Evolutionary conservation across 2,329 filamentous ascomycete genomes (phyloP).

Genomic region (Lachnellula hyalina): DNA sequence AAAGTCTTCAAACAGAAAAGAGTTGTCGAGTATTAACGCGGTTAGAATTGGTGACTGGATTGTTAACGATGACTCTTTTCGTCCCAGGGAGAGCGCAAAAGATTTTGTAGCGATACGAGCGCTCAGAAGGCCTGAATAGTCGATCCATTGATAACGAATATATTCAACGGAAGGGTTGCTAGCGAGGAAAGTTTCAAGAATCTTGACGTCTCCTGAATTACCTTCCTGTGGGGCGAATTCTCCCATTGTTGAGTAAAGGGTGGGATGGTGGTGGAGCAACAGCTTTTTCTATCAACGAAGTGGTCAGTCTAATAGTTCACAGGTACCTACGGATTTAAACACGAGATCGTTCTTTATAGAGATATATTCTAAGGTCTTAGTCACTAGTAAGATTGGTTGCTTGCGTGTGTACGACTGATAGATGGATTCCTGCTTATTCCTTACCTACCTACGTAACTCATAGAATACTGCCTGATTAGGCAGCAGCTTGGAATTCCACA

Average conservation of each 20-base stretch:
- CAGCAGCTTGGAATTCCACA: too few species aligned
- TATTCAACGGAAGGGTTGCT: constrained; percentile 52
- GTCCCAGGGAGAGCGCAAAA: constrained; percentile 42
- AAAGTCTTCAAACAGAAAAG: constrained; percentile 43
- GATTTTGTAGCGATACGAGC: constrained; percentile 61
- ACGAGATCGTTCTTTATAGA: too few species aligned
- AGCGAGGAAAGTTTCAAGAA: constrained; percentile 37
- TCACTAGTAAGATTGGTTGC: too few species aligned
- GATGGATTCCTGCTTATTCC: too few species aligned
- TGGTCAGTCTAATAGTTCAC: too few species aligned
- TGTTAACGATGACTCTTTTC: constrained; percentile 26
- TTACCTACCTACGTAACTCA: too few species aligned
- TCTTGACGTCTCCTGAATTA: neutral
- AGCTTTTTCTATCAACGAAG: too few species aligned
- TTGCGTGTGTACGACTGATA: too few species aligned
- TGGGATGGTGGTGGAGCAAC: too few species aligned
- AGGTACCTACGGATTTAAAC: too few species aligned
- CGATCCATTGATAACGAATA: constrained; percentile 69
- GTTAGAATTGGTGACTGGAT: constrained; percentile 60
- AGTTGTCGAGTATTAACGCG: constrained; percentile 59
- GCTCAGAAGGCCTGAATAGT: constrained; percentile 63
- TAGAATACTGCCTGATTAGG: too few species aligned
- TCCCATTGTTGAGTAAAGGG: neutral
- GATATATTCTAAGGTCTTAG: too few species aligned
- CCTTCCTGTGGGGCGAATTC: neutral